Percentiles rank a stretch among this genome's conserved stretches.
phyloP scores from a whole-genome alignment of 2,329 filamentous ascomycete genomes.

The Fusarium devonianum region DNA sequence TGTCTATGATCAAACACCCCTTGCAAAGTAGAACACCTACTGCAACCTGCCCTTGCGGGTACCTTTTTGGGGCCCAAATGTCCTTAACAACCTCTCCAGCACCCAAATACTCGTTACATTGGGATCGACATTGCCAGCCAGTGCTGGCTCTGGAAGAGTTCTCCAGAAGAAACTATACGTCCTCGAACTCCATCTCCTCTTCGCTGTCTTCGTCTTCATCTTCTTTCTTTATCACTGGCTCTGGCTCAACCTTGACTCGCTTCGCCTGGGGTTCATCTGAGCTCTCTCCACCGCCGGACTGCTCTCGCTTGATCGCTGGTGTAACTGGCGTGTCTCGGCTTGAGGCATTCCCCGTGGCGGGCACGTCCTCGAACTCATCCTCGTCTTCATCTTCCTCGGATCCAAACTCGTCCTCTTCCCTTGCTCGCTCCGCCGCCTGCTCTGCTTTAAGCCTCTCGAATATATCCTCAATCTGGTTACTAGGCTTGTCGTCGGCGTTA shows the following conservation, averaged over 20 bases:
- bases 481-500: slow-evolving; percentile 58
- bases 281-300: slow-evolving; percentile 41
- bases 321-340: slow-evolving; percentile 44
- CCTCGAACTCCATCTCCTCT: slow-evolving; percentile 65
- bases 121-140: not conserved
- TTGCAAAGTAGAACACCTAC: not conserved
- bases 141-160: not conserved
- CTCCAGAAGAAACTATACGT: slow-evolving; percentile 50
- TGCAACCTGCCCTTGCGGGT: slow-evolving; percentile 7
- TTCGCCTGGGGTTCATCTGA: slow-evolving; percentile 61
- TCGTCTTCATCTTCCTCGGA: slow-evolving; percentile 53
- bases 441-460: slow-evolving; percentile 72
- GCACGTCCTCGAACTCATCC: slow-evolving; percentile 60
- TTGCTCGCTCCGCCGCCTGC: slow-evolving; percentile 56
- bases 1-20: not conserved
- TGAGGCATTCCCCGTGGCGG: slow-evolving; percentile 47
- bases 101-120: too few species aligned
- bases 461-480: slow-evolving; percentile 69
- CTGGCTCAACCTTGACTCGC: slow-evolving; percentile 65
- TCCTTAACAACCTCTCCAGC: too few species aligned
- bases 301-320: slow-evolving; percentile 47
- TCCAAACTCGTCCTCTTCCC: slow-evolving; percentile 43
- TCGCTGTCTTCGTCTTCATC: slow-evolving; percentile 55
- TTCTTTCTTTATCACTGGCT: slow-evolving; percentile 54
- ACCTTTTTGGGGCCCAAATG: not conserved